Evolutionary conservation across 768 basidiomycete species (phyloP).

Genomic region (Serendipita vermifera): DNA sequence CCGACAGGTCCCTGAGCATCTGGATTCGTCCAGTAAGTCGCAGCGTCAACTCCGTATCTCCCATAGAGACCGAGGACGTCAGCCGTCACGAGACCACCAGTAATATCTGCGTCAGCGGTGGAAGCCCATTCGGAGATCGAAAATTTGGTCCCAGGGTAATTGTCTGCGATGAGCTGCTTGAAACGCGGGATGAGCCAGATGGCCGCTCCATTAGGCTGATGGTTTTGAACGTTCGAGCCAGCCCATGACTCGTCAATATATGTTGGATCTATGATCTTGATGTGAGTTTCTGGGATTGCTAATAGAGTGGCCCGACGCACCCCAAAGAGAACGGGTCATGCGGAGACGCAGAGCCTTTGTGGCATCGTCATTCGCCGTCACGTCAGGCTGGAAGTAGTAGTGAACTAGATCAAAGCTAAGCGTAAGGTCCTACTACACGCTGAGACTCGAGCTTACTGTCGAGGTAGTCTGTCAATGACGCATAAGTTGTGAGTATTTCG

Average conservation of each 20-base stretch:
- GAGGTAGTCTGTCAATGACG: slow-evolving; percentile 34
- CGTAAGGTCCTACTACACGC: background rate
- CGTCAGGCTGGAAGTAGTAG: slow-evolving; percentile 42
- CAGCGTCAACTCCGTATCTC: slow-evolving; percentile 34
- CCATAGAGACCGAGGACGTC: slow-evolving; percentile 43
- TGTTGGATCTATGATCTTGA: slow-evolving; percentile 22
- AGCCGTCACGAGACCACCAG: slow-evolving; percentile 40
- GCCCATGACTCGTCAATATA: slow-evolving; percentile 47
- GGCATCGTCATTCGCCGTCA: slow-evolving; percentile 39
- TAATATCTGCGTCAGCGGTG: slow-evolving; percentile 36
- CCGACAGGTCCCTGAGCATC: slow-evolving; percentile 38
- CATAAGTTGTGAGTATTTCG: no score
- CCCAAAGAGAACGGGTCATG: slow-evolving; percentile 41
- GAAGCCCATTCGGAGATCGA: slow-evolving; percentile 42
- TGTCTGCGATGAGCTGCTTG: slow-evolving; percentile 33
- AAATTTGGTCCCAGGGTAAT: slow-evolving; percentile 43
- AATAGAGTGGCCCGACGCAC: slow-evolving; percentile 13
- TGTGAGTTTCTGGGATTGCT: no score
- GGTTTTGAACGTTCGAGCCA: slow-evolving; percentile 30
- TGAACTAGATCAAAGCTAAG: no score
- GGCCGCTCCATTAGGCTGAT: slow-evolving; percentile 33
- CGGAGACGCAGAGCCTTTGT: slow-evolving; percentile 39
- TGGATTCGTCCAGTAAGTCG: slow-evolving; percentile 41
- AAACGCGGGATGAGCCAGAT: slow-evolving; percentile 40
- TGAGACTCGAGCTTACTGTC: slow-evolving; percentile 22